A percentile compares a stretch with the other conserved stretches of the same genome.
These are phyloP conservation scores for Copromyces sp. DNA, from an alignment of 495 filamentous ascomycete genomes.

Conservation along the genomic window DNA sequence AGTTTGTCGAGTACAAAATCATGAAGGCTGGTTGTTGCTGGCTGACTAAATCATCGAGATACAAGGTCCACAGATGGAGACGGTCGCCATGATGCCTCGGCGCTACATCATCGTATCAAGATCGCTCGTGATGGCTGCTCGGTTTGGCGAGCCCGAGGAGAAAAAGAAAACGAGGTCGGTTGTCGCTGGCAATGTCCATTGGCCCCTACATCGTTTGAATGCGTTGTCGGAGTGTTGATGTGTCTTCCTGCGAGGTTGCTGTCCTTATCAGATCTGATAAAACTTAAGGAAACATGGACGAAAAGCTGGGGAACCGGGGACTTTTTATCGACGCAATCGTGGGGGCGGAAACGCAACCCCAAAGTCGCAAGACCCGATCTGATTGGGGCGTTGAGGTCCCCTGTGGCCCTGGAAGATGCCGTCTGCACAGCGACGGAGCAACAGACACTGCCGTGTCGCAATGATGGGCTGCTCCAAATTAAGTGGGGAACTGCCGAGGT, in stretches of 20 bases:
- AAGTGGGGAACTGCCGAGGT: constrained; percentile 7
- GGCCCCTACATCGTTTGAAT: neutral
- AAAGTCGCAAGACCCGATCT: neutral
- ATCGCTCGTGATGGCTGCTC: neutral
- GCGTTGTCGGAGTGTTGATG: neutral
- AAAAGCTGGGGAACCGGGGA: neutral
- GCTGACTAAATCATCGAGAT: neutral
- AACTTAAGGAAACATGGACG: neutral
- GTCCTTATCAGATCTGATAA: neutral
- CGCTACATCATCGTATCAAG: neutral
- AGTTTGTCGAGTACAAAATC: neutral
- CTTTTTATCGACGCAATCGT: neutral
- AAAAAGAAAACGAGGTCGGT: neutral
- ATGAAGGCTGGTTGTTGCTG: neutral
- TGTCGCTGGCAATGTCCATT: neutral
- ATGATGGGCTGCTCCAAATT: neutral
- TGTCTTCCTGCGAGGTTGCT: neutral
- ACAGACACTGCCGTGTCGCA: neutral
- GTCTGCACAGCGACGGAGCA: neutral
- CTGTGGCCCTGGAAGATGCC: neutral
- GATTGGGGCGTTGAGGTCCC: neutral
- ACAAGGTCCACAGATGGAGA: neutral
- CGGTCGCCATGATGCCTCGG: neutral
- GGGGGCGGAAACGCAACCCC: neutral
- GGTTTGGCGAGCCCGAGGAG: neutral